A percentile compares a stretch with the other conserved stretches of the same genome.
These are phyloP conservation scores for Metschnikowia baotianmanensis DNA, from an alignment of 805 yeast species.

Conservation along the genomic window DNA sequence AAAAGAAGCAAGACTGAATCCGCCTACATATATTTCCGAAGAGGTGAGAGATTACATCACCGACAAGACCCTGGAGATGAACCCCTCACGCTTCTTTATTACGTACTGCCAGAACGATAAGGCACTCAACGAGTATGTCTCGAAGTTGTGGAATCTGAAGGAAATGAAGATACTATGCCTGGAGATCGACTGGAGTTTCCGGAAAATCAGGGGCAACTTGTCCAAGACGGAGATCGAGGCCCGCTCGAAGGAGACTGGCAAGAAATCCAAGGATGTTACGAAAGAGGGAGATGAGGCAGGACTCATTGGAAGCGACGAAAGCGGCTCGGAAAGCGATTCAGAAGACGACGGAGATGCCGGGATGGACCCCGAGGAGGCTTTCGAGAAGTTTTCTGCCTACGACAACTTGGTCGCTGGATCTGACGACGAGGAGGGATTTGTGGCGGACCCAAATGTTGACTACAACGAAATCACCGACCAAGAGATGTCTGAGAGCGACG, in stretches of 20 bases:
- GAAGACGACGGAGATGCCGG: constrained; percentile 1
- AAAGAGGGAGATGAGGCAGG: constrained; percentile 16
- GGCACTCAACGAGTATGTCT: constrained; percentile 44
- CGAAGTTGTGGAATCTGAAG: constrained; percentile 47
- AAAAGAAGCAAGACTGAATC: constrained; percentile 28
- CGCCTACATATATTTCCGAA: constrained; percentile 35
- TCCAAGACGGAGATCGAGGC: constrained; percentile 34
- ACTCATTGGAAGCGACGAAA: constrained; percentile 13
- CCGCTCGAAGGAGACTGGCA: constrained; percentile 24
- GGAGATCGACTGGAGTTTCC: constrained; percentile 45
- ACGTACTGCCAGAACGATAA: constrained; percentile 38
- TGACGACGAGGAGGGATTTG: constrained; percentile 38
- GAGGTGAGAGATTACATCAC: constrained; percentile 25
- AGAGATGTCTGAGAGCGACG: constrained; percentile 44
- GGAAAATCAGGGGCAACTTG: constrained; percentile 47
- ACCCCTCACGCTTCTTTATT: constrained; percentile 50
- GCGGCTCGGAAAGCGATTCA: constrained; percentile 70
- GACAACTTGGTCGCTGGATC: constrained; percentile 44
- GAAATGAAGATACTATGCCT: constrained; percentile 32
- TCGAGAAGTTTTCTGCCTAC: constrained; percentile 33
- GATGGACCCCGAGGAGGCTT: constrained; percentile 27
- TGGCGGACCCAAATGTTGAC: constrained; percentile 37
- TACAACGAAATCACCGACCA: constrained; percentile 67
- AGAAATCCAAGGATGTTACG: constrained; percentile 17
- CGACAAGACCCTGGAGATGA: constrained; percentile 29